A percentile compares a stretch with the other conserved stretches of the same genome.
phyloP scores from a whole-genome alignment of 495 filamentous ascomycete genomes.

The Neurospora africana region DNA sequence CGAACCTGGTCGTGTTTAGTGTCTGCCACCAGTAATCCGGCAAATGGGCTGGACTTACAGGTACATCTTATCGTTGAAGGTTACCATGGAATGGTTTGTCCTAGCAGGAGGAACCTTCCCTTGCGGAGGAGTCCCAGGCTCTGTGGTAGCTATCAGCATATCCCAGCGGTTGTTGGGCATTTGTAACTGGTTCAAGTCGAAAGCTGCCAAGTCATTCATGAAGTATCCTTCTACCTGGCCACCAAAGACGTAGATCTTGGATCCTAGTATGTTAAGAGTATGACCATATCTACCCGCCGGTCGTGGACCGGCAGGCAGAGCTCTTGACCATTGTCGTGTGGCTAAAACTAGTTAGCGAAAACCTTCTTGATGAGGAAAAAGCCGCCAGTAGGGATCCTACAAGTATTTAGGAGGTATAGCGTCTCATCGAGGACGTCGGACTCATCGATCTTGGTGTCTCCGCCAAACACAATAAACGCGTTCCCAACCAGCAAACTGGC shows the following conservation, averaged over 20 bases:
- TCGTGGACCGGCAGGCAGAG: constrained; percentile 69
- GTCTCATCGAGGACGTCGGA: constrained; percentile 87
- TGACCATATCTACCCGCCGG: constrained; percentile 93
- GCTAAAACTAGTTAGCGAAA: constrained; percentile 43
- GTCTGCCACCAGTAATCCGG: neutral
- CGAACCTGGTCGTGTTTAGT: constrained; percentile 51
- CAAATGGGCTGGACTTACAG: constrained; percentile 48
- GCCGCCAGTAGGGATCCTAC: constrained; percentile 40
- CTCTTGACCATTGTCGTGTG: constrained; percentile 94
- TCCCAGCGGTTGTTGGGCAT: constrained; percentile 88
- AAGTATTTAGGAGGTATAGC: constrained; percentile 93
- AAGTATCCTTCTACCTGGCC: constrained; percentile 96
- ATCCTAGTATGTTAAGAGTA: constrained; percentile 89
- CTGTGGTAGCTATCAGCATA: constrained; percentile 66
- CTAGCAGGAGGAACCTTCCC: constrained; percentile 76
- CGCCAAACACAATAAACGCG: constrained; percentile 97
- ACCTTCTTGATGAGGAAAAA: neutral
- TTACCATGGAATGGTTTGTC: constrained; percentile 91
- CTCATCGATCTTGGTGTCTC: constrained; percentile 95
- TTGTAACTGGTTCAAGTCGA: constrained; percentile 90
- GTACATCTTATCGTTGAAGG: constrained; percentile 87
- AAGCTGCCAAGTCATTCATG: constrained; percentile 95
- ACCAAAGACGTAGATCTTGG: constrained; percentile 93
- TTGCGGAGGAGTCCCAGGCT: constrained; percentile 52
- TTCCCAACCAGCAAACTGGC: constrained; percentile 92